phyloP scores from a whole-genome alignment of 1,284 basidiomycete species.

The Tylopilus sp. region DNA sequence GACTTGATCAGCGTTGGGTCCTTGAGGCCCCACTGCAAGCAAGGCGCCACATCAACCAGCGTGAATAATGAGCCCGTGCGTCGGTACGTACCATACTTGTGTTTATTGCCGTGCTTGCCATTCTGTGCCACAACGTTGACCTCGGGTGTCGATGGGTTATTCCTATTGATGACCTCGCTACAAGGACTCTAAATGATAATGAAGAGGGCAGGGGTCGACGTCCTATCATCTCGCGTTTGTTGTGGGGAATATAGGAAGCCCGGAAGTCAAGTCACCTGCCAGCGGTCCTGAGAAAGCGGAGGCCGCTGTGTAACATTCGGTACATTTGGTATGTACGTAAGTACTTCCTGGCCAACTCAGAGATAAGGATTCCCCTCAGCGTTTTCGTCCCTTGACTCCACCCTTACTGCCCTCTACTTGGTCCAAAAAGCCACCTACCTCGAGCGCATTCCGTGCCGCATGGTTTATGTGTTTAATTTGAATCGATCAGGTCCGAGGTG shows the following conservation, averaged over 20 bases:
- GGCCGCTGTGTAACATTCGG: no score
- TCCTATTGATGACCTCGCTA: conserved; percentile 24
- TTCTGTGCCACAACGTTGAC: conserved; percentile 37
- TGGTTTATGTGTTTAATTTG: conserved; percentile 95
- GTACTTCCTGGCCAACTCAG: neutral
- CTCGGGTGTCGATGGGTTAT: conserved; percentile 6
- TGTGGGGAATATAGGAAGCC: neutral
- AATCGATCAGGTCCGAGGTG: conserved; percentile 91
- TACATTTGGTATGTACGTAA: neutral
- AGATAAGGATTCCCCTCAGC: conserved; percentile 21
- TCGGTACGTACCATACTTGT: conserved; percentile 34
- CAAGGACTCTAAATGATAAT: conserved; percentile 29
- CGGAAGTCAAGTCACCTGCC: conserved; percentile 7
- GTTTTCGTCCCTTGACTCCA: conserved; percentile 40
- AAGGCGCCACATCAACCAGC: neutral
- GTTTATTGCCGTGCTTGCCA: conserved; percentile 43
- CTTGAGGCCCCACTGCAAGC: conserved; percentile 74
- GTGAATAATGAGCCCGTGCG: neutral
- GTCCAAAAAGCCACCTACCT: conserved; percentile 84
- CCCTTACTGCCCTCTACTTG: conserved; percentile 33
- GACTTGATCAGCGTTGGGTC: conserved; percentile 81
- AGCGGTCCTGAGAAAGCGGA: neutral
- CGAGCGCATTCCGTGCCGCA: conserved; percentile 87
- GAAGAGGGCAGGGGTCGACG: conserved; percentile 23
- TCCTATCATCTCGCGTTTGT: conserved; percentile 17